phyloP scores from a whole-genome alignment of 768 basidiomycete genomes.

The Hysterangium stoloniferum region DNA sequence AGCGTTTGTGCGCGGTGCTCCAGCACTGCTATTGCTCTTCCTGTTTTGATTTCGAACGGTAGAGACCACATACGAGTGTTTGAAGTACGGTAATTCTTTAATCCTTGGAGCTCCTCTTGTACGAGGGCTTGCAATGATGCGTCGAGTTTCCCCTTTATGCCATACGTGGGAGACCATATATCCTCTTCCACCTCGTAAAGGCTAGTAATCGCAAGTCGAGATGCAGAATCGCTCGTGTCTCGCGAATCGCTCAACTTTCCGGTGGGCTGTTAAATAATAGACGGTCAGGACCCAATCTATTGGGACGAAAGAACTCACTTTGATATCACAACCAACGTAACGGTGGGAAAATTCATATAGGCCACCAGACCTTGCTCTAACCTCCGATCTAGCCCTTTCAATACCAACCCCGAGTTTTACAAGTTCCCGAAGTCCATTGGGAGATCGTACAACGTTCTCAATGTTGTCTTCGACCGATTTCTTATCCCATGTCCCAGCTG shows the following conservation, averaged over 20 bases:
- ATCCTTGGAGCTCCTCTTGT: constrained; percentile 26
- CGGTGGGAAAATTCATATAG: constrained; percentile 54
- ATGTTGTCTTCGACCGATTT: constrained; percentile 53
- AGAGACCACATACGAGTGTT: constrained; percentile 28
- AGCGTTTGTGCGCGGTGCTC: constrained; percentile 98
- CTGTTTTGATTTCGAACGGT: constrained; percentile 97
- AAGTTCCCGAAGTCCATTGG: constrained; percentile 48
- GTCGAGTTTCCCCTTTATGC: constrained; percentile 93
- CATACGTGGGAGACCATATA: constrained; percentile 93
- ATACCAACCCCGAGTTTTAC: constrained; percentile 49
- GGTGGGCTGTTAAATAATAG: constrained; percentile 35
- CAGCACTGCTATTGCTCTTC: constrained; percentile 65
- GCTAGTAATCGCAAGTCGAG: constrained; percentile 62
- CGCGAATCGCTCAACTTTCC: constrained; percentile 67
- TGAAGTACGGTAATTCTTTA: neutral
- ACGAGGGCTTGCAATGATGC: constrained; percentile 73
- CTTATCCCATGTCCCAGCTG: constrained; percentile 52
- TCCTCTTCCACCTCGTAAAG: constrained; percentile 92
- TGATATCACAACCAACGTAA: constrained; percentile 59
- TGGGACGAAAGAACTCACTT: constrained; percentile 33
- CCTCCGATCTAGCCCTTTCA: constrained; percentile 58
- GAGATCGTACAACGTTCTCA: constrained; percentile 38
- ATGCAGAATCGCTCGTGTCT: constrained; percentile 36
- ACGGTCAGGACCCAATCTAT: neutral
- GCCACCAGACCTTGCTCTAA: constrained; percentile 55